Evolutionary conservation across 2,329 filamentous ascomycete genomes (phyloP).

Genomic region (Shiraia bambusicola): DNA sequence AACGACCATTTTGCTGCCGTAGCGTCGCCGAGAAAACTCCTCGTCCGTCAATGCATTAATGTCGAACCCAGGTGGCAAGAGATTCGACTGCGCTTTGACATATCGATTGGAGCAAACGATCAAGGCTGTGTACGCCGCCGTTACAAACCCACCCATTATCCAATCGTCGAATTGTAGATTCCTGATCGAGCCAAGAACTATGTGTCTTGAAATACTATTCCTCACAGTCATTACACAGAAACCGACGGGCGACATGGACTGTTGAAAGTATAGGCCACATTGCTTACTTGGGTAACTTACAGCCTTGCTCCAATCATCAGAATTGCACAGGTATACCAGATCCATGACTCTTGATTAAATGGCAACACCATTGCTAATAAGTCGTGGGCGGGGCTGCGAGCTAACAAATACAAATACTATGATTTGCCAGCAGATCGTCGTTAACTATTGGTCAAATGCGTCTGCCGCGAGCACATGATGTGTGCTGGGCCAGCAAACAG

Average conservation of each 20-base stretch:
- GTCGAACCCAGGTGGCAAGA: constrained; percentile 51
- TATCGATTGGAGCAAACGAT: constrained; percentile 53
- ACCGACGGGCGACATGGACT: not conserved
- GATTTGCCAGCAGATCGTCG: constrained; percentile 1
- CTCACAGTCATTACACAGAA: constrained; percentile 1
- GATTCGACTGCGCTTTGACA: constrained; percentile 45
- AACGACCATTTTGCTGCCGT: constrained; percentile 52
- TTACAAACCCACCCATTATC: constrained; percentile 55
- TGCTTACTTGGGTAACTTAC: constrained; percentile 31
- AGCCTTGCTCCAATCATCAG: constrained; percentile 46
- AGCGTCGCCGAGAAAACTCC: constrained; percentile 36
- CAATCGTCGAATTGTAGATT: constrained; percentile 60
- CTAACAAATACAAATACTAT: constrained; percentile 4
- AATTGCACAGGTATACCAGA: constrained; percentile 49
- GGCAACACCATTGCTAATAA: constrained; percentile 14
- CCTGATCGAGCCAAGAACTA: constrained; percentile 50
- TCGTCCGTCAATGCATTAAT: constrained; percentile 42
- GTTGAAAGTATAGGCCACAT: constrained; percentile 2
- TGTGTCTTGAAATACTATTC: constrained; percentile 46
- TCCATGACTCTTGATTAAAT: constrained; percentile 50
- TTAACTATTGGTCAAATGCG: constrained; percentile 14
- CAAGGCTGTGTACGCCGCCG: constrained; percentile 52
- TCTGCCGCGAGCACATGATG: constrained; percentile 25
- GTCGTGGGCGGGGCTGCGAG: constrained; percentile 3
- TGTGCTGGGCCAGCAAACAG: not conserved